Percentiles rank a stretch among this genome's conserved stretches.
phyloP scores from a whole-genome alignment of 208 protist genomes.

The Crithidia bombi region DNA sequence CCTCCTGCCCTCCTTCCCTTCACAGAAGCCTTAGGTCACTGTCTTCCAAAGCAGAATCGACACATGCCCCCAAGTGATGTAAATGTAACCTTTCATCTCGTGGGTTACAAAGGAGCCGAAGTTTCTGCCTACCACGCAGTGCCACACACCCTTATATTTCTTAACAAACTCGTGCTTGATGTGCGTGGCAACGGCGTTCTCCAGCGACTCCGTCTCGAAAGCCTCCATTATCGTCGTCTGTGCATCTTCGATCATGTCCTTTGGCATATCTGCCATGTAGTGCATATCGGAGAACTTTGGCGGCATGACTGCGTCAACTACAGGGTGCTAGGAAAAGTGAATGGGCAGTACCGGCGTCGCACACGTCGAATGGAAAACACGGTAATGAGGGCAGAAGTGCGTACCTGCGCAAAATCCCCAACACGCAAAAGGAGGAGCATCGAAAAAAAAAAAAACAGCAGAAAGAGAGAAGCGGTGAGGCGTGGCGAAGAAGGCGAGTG shows the following conservation, averaged over 20 bases:
- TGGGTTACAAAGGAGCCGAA: slow-evolving; percentile 99
- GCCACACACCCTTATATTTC: slow-evolving; percentile 96
- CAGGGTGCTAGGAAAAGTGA: slow-evolving; percentile 19
- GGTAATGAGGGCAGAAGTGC: background rate
- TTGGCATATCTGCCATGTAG: slow-evolving; percentile 91
- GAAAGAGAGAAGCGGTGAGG: too few species aligned
- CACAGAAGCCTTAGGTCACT: slow-evolving; percentile 53
- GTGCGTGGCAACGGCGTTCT: slow-evolving; percentile 81
- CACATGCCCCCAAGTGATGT: slow-evolving; percentile 99
- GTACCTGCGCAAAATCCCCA: background rate
- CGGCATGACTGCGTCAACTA: slow-evolving; percentile 43
- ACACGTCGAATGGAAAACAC: too few species aligned
- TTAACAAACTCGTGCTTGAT: slow-evolving; percentile 89
- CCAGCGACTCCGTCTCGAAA: slow-evolving; percentile 78
- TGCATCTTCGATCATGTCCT: slow-evolving; percentile 88
- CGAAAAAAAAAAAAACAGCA: too few species aligned
- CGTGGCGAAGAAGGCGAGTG: too few species aligned
- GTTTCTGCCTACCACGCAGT: slow-evolving; percentile 99
- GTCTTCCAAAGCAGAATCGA: slow-evolving; percentile 98
- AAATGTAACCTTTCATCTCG: slow-evolving; percentile 99
- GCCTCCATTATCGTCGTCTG: slow-evolving; percentile 73
- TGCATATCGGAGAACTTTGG: slow-evolving; percentile 80
- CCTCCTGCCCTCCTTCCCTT: background rate
- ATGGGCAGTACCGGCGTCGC: too few species aligned
- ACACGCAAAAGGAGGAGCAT: too few species aligned